A percentile compares a stretch with the other conserved stretches of the same genome.
Conservation (phyloP, 768 basidiomycete genomes). For the Leccinum broughii region DNA sequence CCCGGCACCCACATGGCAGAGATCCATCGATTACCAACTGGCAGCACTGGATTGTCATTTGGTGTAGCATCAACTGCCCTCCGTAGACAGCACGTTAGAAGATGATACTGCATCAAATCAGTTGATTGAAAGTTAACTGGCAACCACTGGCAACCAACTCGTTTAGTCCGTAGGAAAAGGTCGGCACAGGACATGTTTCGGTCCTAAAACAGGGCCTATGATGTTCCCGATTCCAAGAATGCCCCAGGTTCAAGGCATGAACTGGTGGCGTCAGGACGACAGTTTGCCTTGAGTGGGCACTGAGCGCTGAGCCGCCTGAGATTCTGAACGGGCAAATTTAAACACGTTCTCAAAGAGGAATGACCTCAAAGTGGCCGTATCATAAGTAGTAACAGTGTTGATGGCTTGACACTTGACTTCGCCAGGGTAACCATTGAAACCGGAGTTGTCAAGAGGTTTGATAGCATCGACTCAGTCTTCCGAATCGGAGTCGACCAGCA, state of each 20-base stretch:
- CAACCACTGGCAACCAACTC: background rate
- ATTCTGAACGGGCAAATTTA: background rate
- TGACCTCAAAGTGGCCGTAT: background rate
- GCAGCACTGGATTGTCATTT: too few species aligned
- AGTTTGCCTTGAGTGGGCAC: background rate
- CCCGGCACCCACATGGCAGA: background rate
- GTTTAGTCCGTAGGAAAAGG: background rate
- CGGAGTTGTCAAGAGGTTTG: too few species aligned
- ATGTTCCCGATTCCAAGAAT: background rate
- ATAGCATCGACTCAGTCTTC: too few species aligned
- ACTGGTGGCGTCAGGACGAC: background rate
- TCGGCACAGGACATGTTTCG: background rate
- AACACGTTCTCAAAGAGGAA: background rate
- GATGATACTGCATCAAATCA: background rate
- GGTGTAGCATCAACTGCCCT: too few species aligned
- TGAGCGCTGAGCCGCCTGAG: background rate
- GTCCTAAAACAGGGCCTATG: background rate
- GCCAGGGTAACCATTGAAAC: too few species aligned
- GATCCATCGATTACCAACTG: background rate
- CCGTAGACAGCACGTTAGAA: background rate
- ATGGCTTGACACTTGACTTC: too few species aligned
- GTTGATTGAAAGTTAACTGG: background rate
- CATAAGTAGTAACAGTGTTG: too few species aligned
- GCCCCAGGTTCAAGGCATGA: background rate
- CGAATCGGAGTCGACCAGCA: too few species aligned